Evolutionary conservation across 2,329 filamentous ascomycete species (phyloP), one percentile per base, ranked within the genome.

Genomic region (Pseudogymnoascus sp.): DNA sequence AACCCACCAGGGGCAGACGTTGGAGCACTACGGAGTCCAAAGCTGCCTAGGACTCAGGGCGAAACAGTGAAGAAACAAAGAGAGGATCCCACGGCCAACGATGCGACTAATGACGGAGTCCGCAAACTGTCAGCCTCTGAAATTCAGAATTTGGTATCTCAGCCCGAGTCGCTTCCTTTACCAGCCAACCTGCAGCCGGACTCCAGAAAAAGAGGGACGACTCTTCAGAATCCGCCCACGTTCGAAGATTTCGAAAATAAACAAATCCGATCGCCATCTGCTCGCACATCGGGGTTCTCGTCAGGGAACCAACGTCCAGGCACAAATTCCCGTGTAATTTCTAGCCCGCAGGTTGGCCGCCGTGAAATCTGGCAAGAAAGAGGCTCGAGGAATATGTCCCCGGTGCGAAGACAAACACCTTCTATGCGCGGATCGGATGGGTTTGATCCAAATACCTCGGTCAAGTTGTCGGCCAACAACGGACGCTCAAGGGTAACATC

Each of bases 141-240:
- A 68, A 84, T 87, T 70, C 80, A 84, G 61, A 80, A 83, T 63
- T 73, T 87, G 63, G 80, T 81, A 12, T 79, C 78, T 29, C 78
- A 81, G 1, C 82, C 83, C 5, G 81, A 84, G 29, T 86, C 84
- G 0, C 73, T 87, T 1, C 84, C 84, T 10, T 72, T 86, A 0
- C 80, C 81, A 1, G 71, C 79, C 12, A 63, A 65, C 63, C 48
- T 68, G 63, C 64, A 67, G 70, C 58, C 58, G 5, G 58, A 59
- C 25, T 39, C 38, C 7, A 59, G 35, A 41, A 59, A 41, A 27
- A 39, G 38, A 59, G 58, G 58, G 58, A 27, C 25, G 8, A 61
- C 17, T 6, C 41, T 51, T 9, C 42, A 58, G 31, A 61, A 38
- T 13, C 60, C 42, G 13, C 38, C 33, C 27, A 42, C 38, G 15